Percentiles rank a stretch among this genome's conserved stretches.
These are phyloP conservation scores for Phyllosticta citribraziliensis DNA, from an alignment of 2,329 filamentous ascomycete species.

Conservation along the genomic window DNA sequence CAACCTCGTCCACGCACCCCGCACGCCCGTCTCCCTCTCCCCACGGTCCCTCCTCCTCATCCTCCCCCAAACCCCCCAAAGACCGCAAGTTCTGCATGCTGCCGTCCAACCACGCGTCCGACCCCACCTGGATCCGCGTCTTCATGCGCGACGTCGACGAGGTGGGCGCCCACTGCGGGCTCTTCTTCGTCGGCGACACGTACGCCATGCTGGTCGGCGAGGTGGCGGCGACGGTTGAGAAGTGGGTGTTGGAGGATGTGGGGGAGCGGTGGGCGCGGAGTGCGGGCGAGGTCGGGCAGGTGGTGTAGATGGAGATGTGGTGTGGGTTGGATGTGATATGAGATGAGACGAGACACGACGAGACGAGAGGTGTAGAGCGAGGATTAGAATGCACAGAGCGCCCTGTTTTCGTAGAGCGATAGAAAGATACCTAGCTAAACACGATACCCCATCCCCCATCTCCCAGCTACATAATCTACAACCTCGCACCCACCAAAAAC, in stretches of 20 bases:
- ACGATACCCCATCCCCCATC: too few relatives aligned
- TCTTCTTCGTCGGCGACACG: constrained; percentile 65
- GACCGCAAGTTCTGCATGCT: constrained; percentile 72
- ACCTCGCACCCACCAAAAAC: constrained; percentile 55
- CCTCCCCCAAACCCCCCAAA: constrained; percentile 17
- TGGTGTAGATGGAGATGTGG: background rate
- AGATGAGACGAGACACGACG: background rate
- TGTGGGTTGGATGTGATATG: too few relatives aligned
- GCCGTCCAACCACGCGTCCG: constrained; percentile 40
- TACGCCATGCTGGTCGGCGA: constrained; percentile 72
- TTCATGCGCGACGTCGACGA: constrained; percentile 79
- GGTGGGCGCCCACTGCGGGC: constrained; percentile 71
- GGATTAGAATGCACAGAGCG: too few relatives aligned
- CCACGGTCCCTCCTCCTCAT: constrained; percentile 12
- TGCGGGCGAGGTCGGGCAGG: background rate
- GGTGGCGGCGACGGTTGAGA: constrained; percentile 54
- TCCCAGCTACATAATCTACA: constrained; percentile 26
- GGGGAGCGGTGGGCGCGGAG: background rate
- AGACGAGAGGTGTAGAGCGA: too few relatives aligned
- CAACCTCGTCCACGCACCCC: too few relatives aligned
- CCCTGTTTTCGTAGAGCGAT: too few relatives aligned
- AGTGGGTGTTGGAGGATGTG: constrained; percentile 58
- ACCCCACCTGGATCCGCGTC: constrained; percentile 67
- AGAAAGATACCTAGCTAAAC: too few relatives aligned
- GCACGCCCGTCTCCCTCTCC: background rate